Evolutionary conservation across 768 basidiomycete genomes (phyloP).

Genomic region (Lactifluus piperatus): DNA sequence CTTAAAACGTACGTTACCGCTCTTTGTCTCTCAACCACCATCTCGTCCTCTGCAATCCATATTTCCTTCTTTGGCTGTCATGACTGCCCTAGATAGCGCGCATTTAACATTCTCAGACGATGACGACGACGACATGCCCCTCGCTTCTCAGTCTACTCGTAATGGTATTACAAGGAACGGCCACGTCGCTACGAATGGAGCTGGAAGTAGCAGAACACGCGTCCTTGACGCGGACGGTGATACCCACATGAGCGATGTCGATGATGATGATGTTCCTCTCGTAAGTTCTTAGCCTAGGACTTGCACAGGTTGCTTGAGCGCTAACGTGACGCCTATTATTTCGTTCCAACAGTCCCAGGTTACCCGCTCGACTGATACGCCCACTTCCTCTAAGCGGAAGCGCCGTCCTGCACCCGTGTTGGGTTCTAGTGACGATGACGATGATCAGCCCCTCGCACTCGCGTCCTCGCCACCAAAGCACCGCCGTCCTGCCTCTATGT

Average conservation of each 20-base stretch:
- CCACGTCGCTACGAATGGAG: slow-evolving; percentile 34
- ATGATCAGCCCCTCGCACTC: slow-evolving; percentile 64
- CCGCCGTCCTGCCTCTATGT: slow-evolving; percentile 30
- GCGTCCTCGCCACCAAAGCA: slow-evolving; percentile 64
- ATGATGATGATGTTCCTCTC: slow-evolving; percentile 56
- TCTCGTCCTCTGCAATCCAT: not conserved
- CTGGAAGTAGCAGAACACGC: slow-evolving; percentile 29
- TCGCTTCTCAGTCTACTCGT: slow-evolving; percentile 32
- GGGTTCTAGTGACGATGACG: slow-evolving; percentile 44
- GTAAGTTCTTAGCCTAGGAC: slow-evolving; percentile 35
- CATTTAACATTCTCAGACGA: slow-evolving; percentile 49
- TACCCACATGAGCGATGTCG: slow-evolving; percentile 51
- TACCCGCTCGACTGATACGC: slow-evolving; percentile 28
- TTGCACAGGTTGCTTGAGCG: not conserved
- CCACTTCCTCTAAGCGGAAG: slow-evolving; percentile 33
- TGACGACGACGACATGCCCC: slow-evolving; percentile 47
- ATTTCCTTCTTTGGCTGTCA: not conserved
- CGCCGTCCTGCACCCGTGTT: slow-evolving; percentile 14
- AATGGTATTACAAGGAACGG: slow-evolving; percentile 29
- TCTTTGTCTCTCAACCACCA: slow-evolving; percentile 16
- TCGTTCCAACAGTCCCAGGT: slow-evolving; percentile 45
- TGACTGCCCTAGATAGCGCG: slow-evolving; percentile 26
- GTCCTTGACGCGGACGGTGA: slow-evolving; percentile 32
- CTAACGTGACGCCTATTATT: slow-evolving; percentile 15
- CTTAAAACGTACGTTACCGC: slow-evolving; percentile 14